Evolutionary conservation across 768 basidiomycete species (phyloP), one percentile per base, ranked within the genome.

Genomic region (Ramaria rubella): DNA sequence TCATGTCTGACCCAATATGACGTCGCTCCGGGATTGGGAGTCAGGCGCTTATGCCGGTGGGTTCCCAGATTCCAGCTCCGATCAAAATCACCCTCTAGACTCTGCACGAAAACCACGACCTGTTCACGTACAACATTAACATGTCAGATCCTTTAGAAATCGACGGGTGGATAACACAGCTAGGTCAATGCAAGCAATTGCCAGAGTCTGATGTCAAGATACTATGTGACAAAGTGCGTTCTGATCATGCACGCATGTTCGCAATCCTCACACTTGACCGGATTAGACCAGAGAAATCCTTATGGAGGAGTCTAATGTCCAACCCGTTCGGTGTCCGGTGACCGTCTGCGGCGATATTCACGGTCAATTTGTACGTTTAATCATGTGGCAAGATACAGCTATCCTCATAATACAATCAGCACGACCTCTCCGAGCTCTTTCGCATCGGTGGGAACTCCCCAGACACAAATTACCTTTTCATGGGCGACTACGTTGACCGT

Each of bases 321-420:
- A 98, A 73, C 94, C 94, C 21, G 96, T 99, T 54, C 80, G 89
- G 72, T 98, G 95, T 77, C 96, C 96, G 29, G 96, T 99, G 63
- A 99, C 96, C 49, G 96, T 99, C 58, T 99, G 96, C 68, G 96
- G 96, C 59, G 96, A 99, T 75, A 98, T 99, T 61, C 96, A 99
- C 70, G 96, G 96, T 48, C 96, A 99, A 84, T 99, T 99, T 74
- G 95, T 98, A 73, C 75, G 94, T 87, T 33, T 36, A 27, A 36
- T 50, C 51, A 57, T 52, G 55, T 38, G 30, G 63, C 54, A 31
- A 30, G 60, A 63, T 55, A 44, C n/a, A 27, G 36, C 48, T 54
- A 43, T 34, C 27, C 33, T 45, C 43, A 48, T 58, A 43, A 55
- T 12, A 56, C 65, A 52, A 64, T 65, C 76, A 99, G 95, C 96